Evolutionary conservation across 768 basidiomycete species (phyloP).

Genomic region (Exidia glandulosa): DNA sequence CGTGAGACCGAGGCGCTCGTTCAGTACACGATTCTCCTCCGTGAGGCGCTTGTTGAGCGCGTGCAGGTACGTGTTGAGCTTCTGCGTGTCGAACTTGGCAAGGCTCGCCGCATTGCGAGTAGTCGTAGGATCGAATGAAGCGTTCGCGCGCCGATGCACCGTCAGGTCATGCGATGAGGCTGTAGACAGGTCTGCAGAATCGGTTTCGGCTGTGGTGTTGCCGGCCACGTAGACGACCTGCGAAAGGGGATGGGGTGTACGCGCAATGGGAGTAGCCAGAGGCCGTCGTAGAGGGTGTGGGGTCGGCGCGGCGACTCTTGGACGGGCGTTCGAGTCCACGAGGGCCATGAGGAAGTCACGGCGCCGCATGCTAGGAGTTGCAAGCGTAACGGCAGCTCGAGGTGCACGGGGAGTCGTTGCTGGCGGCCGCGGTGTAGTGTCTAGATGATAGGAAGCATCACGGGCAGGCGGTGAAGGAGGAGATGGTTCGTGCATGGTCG

Average conservation of each 20-base stretch:
- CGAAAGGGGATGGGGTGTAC: conserved; percentile 56
- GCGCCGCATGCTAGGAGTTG: conserved; percentile 63
- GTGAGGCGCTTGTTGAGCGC: conserved; percentile 72
- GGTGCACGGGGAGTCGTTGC: conserved; percentile 10
- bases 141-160: conserved; percentile 64
- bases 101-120: conserved; percentile 30
- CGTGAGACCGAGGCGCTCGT: conserved; percentile 30
- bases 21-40: conserved; percentile 69
- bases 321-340: conserved; percentile 72
- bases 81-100: conserved; percentile 72
- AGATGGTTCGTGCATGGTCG: background rate
- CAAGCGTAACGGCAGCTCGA: conserved; percentile 27
- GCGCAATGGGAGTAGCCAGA: conserved; percentile 54
- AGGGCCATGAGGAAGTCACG: conserved; percentile 76
- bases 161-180: conserved; percentile 85
- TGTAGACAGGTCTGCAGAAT: conserved; percentile 53
- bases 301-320: conserved; percentile 53
- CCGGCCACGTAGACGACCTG: conserved; percentile 37
- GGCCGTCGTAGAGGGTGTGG: conserved; percentile 42
- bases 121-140: conserved; percentile 78
- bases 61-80: conserved; percentile 79
- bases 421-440: conserved; percentile 19
- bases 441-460: conserved; percentile 20
- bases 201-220: conserved; percentile 42
- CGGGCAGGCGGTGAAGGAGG: conserved; percentile 32